Evolutionary conservation across 768 basidiomycete species (phyloP).

Genomic region (Lentinula edodes): DNA sequence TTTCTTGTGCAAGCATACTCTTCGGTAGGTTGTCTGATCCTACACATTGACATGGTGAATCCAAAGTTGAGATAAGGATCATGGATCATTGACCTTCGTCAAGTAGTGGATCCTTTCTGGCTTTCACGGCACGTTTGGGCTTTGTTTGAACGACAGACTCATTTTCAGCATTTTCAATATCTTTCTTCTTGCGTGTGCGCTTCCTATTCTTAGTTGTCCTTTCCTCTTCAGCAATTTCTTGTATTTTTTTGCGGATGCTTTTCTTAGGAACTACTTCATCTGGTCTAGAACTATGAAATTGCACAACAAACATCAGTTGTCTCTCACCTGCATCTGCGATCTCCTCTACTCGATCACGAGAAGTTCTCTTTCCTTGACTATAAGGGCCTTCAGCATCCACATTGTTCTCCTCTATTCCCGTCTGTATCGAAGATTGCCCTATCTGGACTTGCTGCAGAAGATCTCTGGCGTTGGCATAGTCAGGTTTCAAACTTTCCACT

Average conservation of each 20-base stretch:
- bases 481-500: neutral
- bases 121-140: neutral
- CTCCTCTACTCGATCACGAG: neutral
- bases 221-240: neutral
- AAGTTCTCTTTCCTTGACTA: neutral
- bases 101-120: neutral
- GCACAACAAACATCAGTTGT: neutral
- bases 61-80: neutral
- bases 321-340: neutral
- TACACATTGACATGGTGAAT: neutral
- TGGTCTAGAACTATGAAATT: neutral
- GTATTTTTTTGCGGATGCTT: neutral
- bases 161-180: neutral
- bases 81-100: neutral
- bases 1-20: slow-evolving; percentile 60
- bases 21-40: slow-evolving; percentile 16
- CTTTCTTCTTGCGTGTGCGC: neutral
- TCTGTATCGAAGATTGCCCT: neutral
- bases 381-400: neutral
- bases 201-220: neutral
- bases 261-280: neutral
- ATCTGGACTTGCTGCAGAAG: neutral
- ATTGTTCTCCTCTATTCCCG: neutral
- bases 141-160: neutral
- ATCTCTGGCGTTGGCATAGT: neutral